These are phyloP conservation scores for Phalaenopsis equestris DNA, from an alignment of 106 monocot genomes.

Conservation along the genomic window DNA sequence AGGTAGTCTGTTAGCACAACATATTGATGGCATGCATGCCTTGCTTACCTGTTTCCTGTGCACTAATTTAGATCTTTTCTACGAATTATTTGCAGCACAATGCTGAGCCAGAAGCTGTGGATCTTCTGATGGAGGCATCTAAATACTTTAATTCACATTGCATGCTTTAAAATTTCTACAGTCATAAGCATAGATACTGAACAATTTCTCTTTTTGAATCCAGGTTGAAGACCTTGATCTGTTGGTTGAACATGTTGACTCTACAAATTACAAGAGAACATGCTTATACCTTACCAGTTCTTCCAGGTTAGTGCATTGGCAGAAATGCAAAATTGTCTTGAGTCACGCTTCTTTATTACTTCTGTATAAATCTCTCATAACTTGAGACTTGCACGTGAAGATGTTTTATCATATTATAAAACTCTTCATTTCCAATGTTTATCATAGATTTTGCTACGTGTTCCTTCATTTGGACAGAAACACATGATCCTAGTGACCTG, in stretches of 20 bases:
- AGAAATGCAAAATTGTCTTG: background rate
- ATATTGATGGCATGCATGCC: background rate
- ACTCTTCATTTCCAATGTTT: background rate
- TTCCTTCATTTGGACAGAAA: background rate
- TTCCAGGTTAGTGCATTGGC: slow-evolving; percentile 47
- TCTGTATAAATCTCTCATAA: background rate
- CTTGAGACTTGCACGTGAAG: background rate
- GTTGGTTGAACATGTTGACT: slow-evolving; percentile 79
- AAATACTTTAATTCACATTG: background rate
- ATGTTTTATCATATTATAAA: background rate
- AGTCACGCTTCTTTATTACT: background rate
- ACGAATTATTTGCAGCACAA: slow-evolving; percentile 57
- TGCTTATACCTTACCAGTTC: slow-evolving; percentile 94
- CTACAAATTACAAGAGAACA: slow-evolving; percentile 86
- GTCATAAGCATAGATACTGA: slow-evolving; percentile 3
- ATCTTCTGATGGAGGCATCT: slow-evolving; percentile 93
- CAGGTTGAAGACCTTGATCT: slow-evolving; percentile 99
- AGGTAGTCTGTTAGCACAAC: background rate
- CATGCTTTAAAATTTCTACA: background rate
- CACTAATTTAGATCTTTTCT: background rate
- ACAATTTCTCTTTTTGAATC: background rate
- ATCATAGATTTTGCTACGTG: background rate
- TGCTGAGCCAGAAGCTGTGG: slow-evolving; percentile 97
- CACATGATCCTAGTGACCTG: background rate
- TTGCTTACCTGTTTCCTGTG: background rate